Percentiles rank a stretch among this genome's conserved stretches.
phyloP scores from a whole-genome alignment of 805 yeast genomes.

The Candida ovalis region DNA sequence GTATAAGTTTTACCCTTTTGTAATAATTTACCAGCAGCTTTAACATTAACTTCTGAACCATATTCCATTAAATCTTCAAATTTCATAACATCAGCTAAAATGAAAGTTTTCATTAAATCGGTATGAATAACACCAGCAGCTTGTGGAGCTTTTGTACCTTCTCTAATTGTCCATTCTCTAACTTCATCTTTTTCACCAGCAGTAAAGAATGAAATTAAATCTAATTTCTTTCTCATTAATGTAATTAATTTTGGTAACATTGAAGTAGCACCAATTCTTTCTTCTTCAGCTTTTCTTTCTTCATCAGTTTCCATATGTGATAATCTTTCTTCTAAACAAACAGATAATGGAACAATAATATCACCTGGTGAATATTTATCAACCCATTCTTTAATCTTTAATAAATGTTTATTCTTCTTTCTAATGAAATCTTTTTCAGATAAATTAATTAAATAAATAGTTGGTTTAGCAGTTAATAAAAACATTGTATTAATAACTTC shows the following conservation, averaged over 20 bases:
- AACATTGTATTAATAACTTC: constrained; percentile 65
- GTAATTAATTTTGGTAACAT: constrained; percentile 61
- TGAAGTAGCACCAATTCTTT: constrained; percentile 37
- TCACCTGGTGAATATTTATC: constrained; percentile 65
- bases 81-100: constrained; percentile 71
- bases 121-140: constrained; percentile 91
- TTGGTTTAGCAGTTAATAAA: constrained; percentile 85
- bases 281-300: constrained; percentile 33
- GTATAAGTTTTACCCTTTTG: constrained; percentile 74
- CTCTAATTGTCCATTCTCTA: constrained; percentile 83
- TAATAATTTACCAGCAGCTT: constrained; percentile 54
- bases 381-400: constrained; percentile 62
- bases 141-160: constrained; percentile 74
- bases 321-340: constrained; percentile 86
- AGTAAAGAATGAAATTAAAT: constrained; percentile 79
- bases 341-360: constrained; percentile 88
- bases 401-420: constrained; percentile 47
- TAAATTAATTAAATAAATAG: constrained; percentile 70
- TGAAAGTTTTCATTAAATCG: constrained; percentile 76
- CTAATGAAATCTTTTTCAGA: constrained; percentile 62
- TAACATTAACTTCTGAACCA: constrained; percentile 49
- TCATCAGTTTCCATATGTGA: constrained; percentile 78
- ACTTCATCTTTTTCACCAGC: constrained; percentile 78
- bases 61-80: constrained; percentile 55
- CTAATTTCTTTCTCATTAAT: constrained; percentile 63